phyloP scores from a whole-genome alignment of 129 eudicot species.

The Mikania micrantha region DNA sequence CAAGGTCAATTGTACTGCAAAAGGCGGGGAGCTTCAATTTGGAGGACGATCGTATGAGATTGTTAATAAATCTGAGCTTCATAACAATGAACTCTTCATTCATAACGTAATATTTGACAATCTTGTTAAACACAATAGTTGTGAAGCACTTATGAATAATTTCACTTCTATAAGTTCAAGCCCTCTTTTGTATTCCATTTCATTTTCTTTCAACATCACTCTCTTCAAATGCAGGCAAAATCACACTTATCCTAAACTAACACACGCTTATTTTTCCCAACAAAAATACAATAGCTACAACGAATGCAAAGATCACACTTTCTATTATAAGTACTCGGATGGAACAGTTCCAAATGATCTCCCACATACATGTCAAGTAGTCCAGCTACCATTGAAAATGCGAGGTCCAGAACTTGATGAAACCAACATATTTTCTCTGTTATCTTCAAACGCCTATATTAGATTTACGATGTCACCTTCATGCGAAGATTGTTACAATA shows the following conservation, averaged over 20 bases:
- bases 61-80: neutral
- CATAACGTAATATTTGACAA: neutral
- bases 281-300: no score
- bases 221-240: no score
- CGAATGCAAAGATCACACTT: no score
- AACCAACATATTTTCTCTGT: no score
- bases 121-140: neutral
- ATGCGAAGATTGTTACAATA: slow-evolving; percentile 4
- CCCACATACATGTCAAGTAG: no score
- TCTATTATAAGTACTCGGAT: no score
- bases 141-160: slow-evolving; percentile 9
- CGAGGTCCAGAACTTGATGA: no score
- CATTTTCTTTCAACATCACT: neutral
- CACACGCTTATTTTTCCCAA: no score
- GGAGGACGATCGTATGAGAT: neutral
- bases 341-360: no score
- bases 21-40: neutral
- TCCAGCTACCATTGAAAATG: no score
- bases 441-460: no score
- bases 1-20: neutral
- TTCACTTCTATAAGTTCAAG: slow-evolving; percentile 5
- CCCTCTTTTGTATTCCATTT: slow-evolving; percentile 19
- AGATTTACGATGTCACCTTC: slow-evolving; percentile 15
- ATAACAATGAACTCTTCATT: neutral
- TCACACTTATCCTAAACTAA: no score